Evolutionary conservation across 257 asterid species (phyloP), one percentile per base, ranked within the genome.

Genomic region (Solanum sejunctum): DNA sequence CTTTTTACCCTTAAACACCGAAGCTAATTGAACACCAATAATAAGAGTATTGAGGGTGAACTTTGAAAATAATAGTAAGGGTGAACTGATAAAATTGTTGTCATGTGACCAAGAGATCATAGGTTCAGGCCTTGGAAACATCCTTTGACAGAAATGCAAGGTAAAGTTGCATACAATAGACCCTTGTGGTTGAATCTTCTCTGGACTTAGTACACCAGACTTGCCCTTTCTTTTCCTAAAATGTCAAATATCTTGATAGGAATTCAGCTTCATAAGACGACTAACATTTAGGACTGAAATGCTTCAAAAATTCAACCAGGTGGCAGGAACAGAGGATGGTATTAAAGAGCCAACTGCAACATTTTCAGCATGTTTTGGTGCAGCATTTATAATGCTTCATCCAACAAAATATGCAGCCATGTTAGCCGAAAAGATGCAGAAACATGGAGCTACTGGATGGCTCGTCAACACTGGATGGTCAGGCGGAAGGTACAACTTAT

Each of bases 401-500:
- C 99, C 99, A 2, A 93, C 98, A 51, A 94, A 90, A 84, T 95
- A 95, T 21, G 99, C 97, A 1, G 99, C 95, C n/a, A 93, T 95
- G 99, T 69, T 94, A 83, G 94, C 98, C 23, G 97, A 94, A 80
- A 94, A 95, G 85, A 94, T 95, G 99, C 87, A 89, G 61, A 88
- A 92, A 86, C 97, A 94, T 9, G 97, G 98, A 36, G 97, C 98
- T 39, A 93, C 97, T 2, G 98, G 93, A 64, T 95, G 98, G 98
- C 99, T 95, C 26, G 97, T 95, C 13, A 93, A 95, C 88, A 95
- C 98, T 36, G 98, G 98, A 63, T 95, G 98, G 98, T 93, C 98
- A 0, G 97, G 95, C 51, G 98, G 98, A 89, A 95, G 98, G 97
- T 95, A 45, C 8, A 45, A 41, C 23, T 21, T 12, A 66, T 43